Evolutionary conservation across 1,139 yeast species (phyloP).

Genomic region (Taphrina pruni): DNA sequence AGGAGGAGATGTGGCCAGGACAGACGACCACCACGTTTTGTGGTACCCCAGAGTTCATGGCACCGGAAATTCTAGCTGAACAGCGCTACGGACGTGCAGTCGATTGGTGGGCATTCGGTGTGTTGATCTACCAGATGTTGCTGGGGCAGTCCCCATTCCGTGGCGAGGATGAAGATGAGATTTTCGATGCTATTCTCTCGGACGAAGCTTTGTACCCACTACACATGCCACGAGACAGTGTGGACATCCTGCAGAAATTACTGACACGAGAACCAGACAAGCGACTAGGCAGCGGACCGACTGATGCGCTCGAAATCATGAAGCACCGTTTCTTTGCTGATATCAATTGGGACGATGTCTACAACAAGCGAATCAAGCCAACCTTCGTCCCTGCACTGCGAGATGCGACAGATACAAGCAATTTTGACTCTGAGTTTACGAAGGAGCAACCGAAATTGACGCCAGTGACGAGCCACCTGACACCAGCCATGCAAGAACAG

Average conservation of each 20-base stretch:
- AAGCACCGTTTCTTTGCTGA: constrained; percentile 91
- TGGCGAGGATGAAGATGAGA: constrained; percentile 98
- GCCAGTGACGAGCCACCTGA: constrained; percentile 86
- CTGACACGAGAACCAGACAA: constrained; percentile 83
- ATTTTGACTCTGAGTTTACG: constrained; percentile 94
- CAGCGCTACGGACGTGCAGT: constrained; percentile 91
- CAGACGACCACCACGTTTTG: constrained; percentile 93
- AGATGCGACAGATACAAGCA: constrained; percentile 87
- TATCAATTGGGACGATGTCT: constrained; percentile 85
- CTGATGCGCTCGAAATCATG: constrained; percentile 93
- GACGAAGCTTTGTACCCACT: constrained; percentile 98
- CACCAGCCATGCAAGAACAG: constrained; percentile 90
- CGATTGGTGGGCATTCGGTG: constrained; percentile 99
- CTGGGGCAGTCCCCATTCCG: constrained; percentile 96
- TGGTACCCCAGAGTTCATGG: constrained; percentile 99
- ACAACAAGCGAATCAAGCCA: constrained; percentile 74
- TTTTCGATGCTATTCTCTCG: constrained; percentile 93
- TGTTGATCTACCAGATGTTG: constrained; percentile 90
- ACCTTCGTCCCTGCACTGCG: constrained; percentile 72
- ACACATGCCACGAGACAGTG: constrained; percentile 97
- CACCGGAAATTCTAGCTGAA: constrained; percentile 94
- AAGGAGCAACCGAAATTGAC: constrained; percentile 93
- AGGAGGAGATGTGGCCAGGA: constrained; percentile 93
- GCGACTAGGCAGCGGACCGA: constrained; percentile 84
- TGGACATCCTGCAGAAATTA: constrained; percentile 86